Conservation (phyloP, 1,284 basidiomycete species). For the Omphalotus olearius region DNA sequence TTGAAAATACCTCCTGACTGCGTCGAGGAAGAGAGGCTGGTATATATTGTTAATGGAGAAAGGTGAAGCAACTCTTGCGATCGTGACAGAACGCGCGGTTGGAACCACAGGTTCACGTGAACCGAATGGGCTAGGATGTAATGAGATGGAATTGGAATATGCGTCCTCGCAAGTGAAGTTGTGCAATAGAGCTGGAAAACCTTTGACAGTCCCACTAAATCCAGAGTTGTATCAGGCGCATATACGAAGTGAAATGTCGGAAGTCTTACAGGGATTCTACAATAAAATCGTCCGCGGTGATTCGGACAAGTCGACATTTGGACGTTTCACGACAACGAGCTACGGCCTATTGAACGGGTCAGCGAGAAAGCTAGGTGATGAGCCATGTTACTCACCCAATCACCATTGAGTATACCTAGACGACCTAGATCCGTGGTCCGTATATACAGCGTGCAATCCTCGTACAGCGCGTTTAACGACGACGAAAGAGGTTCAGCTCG, state of each 20-base stretch:
- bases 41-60: constrained; percentile 72
- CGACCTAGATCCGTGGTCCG: constrained; percentile 62
- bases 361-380: constrained; percentile 3
- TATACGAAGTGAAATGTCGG: constrained; percentile 1
- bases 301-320: constrained; percentile 49
- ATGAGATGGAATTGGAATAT: constrained; percentile 25
- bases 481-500: constrained; percentile 27
- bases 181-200: constrained; percentile 58
- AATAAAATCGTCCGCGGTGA: constrained; percentile 48
- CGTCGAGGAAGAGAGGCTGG: constrained; percentile 66
- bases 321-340: constrained; percentile 21
- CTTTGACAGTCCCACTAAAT: constrained; percentile 33
- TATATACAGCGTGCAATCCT: constrained; percentile 52
- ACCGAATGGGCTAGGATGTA: constrained; percentile 53
- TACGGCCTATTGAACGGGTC: constrained; percentile 28
- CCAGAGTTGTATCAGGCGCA: neutral
- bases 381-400: constrained; percentile 66
- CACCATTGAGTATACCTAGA: constrained; percentile 78
- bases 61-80: constrained; percentile 84
- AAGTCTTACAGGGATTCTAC: constrained; percentile 25
- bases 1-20: constrained; percentile 69
- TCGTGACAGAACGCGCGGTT: constrained; percentile 66
- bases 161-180: constrained; percentile 38
- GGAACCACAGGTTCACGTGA: constrained; percentile 61
- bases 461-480: constrained; percentile 30